Base-by-base conservation (phyloP, 176 grass and related monocot genomes). In the Stipa capillata region DNA sequence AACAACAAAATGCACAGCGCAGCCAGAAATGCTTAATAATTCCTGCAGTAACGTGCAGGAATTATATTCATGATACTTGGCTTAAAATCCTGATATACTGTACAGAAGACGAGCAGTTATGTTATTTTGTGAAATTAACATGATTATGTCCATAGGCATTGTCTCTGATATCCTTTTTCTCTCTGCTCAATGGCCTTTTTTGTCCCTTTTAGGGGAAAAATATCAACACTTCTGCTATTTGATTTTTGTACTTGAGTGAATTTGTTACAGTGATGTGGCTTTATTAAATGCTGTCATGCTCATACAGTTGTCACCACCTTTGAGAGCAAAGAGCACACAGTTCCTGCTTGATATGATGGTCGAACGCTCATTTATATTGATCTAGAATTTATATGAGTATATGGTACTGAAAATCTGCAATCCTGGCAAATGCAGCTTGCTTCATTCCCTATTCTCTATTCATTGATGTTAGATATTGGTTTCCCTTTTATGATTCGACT, bases 401-500 rank as follows among this genome's bases (percentile, higher is more conserved):
- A 8, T n/a, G 51, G 29, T 83, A 45, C 13, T 49, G 24, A 49
- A 78, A 78, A 53, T 53, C 10, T 77, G 49, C 16, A 32, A 64
- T 74, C 12, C 29, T 7, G 55, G 17, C 55, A 51, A n/a, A n/a
- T n/a, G n/a, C n/a, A n/a, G n/a, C n/a, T n/a, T 27, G 10, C 11
- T 55, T 78, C 28, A 54, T 54, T 14, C 16, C 27, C 36, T n/a
- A n/a, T n/a, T n/a, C n/a, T n/a, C n/a, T 68, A 50, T 23, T 78
- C n/a, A 79, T 60, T 80, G 31, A 49, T 84, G 28, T 39, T 71
- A 65, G n/a, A n/a, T n/a, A n/a, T n/a, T 9, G 17, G 28, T 63
- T 68, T 59, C 41, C 61, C 1, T 28, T 70, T 70, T 74, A 45
- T 81, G 63, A 37, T 63, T 36, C 23, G 13, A 64, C 43, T 62